Conservation (phyloP, 306 rosid species). For the Quercus berberidifolia region DNA sequence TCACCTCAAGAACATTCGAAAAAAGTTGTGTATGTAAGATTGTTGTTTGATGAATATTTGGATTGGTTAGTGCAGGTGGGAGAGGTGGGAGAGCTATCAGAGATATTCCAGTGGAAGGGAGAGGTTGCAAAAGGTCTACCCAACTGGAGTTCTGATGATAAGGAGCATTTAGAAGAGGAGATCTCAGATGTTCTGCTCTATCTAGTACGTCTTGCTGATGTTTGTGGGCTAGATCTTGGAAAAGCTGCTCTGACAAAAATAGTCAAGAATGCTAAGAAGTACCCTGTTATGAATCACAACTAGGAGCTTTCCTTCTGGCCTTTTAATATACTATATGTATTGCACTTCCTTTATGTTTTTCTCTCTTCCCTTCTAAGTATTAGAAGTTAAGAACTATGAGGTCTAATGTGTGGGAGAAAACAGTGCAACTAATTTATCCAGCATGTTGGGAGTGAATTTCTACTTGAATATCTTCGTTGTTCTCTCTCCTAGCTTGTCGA, state of each 20-base stretch:
- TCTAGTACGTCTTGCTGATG: constrained; percentile 81
- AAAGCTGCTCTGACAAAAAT: constrained; percentile 80
- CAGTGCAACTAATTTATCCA: neutral
- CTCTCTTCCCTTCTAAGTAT: neutral
- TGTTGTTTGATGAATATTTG: neutral
- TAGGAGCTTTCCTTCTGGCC: neutral
- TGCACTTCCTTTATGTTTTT: neutral
- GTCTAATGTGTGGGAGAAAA: neutral
- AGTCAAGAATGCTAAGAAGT: constrained; percentile 73
- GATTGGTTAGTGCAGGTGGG: constrained; percentile 49
- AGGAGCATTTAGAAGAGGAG: constrained; percentile 77
- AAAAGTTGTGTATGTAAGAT: neutral
- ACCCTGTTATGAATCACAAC: constrained; percentile 38
- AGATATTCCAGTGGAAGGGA: constrained; percentile 97
- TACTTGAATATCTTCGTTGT: neutral
- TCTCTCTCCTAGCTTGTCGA: neutral
- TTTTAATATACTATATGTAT: neutral
- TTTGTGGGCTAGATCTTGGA: constrained; percentile 88
- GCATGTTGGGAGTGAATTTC: neutral
- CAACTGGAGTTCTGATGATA: constrained; percentile 74
- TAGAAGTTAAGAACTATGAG: too few species aligned
- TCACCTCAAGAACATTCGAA: too few species aligned
- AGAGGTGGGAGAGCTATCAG: constrained; percentile 88
- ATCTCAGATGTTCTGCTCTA: constrained; percentile 89
- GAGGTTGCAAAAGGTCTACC: constrained; percentile 82